These are phyloP conservation scores for Clonostachys rhizophaga DNA, from an alignment of 2,329 filamentous ascomycete genomes.

Conservation along the genomic window DNA sequence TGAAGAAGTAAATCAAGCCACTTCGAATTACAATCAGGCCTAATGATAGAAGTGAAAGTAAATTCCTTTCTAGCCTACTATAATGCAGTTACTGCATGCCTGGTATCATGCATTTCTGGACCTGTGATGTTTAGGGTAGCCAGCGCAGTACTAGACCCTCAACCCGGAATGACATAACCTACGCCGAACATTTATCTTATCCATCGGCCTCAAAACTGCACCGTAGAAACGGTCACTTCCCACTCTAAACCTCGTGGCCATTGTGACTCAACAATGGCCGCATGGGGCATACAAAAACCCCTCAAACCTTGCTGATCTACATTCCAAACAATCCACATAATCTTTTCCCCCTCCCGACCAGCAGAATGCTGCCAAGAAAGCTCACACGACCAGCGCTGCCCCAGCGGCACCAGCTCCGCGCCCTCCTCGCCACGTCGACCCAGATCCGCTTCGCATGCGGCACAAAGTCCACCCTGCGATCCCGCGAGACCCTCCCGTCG, in stretches of 20 bases:
- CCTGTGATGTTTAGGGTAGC: too few species aligned
- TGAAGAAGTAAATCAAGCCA: too few species aligned
- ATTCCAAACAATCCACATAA: neutral
- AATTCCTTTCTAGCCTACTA: too few species aligned
- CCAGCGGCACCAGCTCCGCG: neutral
- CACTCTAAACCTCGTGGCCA: conserved; percentile 11
- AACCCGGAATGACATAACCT: too few species aligned
- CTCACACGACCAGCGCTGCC: neutral
- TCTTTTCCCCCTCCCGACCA: conserved; percentile 1
- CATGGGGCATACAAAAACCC: conserved; percentile 4
- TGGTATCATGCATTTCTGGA: too few species aligned
- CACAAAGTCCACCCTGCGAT: neutral
- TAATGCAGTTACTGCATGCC: too few species aligned
- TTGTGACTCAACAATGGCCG: conserved; percentile 23
- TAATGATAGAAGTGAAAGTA: too few species aligned
- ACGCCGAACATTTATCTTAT: neutral
- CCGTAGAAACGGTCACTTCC: conserved; percentile 43
- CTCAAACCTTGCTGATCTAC: conserved; percentile 4
- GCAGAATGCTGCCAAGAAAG: neutral
- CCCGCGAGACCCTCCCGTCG: conserved; percentile 44
- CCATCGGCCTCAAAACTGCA: conserved; percentile 35
- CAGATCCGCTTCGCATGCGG: neutral
- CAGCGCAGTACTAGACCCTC: too few species aligned
- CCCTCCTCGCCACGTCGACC: neutral
- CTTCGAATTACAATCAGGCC: too few species aligned